Conservation (phyloP, 2,329 filamentous ascomycete genomes). For the Tolypocladium tropicale region DNA sequence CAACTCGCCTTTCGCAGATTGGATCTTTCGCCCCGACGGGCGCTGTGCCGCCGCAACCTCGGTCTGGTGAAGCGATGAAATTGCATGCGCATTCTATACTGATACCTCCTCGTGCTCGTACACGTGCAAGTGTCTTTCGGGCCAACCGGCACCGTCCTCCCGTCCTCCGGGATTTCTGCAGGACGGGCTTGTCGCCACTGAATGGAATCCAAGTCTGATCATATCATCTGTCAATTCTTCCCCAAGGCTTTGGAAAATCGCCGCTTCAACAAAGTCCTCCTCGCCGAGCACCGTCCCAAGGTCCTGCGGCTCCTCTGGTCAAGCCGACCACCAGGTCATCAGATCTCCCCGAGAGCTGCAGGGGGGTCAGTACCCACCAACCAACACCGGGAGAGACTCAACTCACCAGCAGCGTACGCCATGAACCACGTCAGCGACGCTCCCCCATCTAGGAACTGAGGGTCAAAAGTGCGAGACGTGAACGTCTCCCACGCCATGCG, state of each 20-base stretch:
- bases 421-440: conserved; percentile 80
- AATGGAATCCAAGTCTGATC: background rate
- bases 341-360: conserved; percentile 4
- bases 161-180: too few species aligned
- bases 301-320: background rate
- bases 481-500: conserved; percentile 66
- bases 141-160: too few species aligned
- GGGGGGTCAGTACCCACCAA: background rate
- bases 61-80: background rate
- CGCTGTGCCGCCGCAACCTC: background rate
- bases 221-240: background rate
- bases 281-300: background rate
- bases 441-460: conserved; percentile 67
- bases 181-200: too few species aligned
- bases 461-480: conserved; percentile 51
- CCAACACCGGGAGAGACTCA: background rate
- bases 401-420: conserved; percentile 64
- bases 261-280: background rate
- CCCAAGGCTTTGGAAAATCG: background rate
- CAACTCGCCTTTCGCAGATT: background rate
- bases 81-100: background rate
- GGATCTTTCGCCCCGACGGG: background rate
- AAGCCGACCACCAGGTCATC: background rate
- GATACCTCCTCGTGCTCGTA: too few species aligned
- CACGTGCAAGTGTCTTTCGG: too few species aligned